These are phyloP conservation scores for Venturia carpophila DNA, from an alignment of 2,329 filamentous ascomycete species.

Conservation along the genomic window DNA sequence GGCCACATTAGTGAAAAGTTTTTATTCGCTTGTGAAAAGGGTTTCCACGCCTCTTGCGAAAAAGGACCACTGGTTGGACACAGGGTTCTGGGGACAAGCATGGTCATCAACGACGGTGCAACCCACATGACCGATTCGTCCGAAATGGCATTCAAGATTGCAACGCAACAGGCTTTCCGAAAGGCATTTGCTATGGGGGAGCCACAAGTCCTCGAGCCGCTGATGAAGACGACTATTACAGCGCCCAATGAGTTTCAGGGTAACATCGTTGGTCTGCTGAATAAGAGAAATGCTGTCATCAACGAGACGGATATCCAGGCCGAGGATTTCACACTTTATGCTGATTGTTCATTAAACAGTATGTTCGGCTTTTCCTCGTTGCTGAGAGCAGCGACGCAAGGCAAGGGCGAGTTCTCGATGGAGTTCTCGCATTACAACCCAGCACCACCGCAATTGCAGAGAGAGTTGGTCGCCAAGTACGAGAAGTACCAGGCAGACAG, in stretches of 20 bases:
- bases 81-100: constrained; percentile 77
- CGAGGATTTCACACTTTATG: constrained; percentile 88
- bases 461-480: constrained; percentile 60
- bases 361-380: constrained; percentile 98
- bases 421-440: constrained; percentile 95
- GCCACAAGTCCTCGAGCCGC: constrained; percentile 80
- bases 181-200: constrained; percentile 79
- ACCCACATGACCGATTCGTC: constrained; percentile 98
- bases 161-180: constrained; percentile 92
- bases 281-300: constrained; percentile 93
- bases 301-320: constrained; percentile 89
- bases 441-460: constrained; percentile 82
- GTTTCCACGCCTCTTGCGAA: constrained; percentile 73
- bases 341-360: constrained; percentile 86
- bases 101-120: constrained; percentile 93
- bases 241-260: constrained; percentile 97
- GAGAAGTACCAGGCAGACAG: constrained; percentile 59
- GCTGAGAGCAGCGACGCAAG: constrained; percentile 86
- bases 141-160: constrained; percentile 90
- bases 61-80: constrained; percentile 91
- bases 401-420: constrained; percentile 98
- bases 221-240: constrained; percentile 98
- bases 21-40: constrained; percentile 88
- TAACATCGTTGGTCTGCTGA: constrained; percentile 86
- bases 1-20: constrained; percentile 94